These are phyloP conservation scores for Kandelia obovata DNA, from an alignment of 345 rosid genomes.

Conservation along the genomic window DNA sequence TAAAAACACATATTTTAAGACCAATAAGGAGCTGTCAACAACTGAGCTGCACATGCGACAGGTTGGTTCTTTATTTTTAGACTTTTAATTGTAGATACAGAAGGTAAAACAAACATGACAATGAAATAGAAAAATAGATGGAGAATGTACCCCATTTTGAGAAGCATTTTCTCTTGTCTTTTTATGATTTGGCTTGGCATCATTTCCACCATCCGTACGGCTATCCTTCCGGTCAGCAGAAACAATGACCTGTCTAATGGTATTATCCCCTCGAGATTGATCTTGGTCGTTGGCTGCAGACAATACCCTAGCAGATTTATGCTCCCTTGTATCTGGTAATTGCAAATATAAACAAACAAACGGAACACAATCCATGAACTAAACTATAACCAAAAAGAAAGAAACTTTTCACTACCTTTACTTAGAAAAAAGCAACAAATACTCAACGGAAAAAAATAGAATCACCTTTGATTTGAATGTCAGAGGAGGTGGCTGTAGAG, in stretches of 20 bases:
- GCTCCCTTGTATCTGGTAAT: conserved; percentile 46
- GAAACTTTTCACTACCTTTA: neutral
- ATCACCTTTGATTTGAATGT: conserved; percentile 31
- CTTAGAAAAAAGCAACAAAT: neutral
- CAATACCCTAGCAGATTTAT: conserved; percentile 66
- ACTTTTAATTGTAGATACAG: neutral
- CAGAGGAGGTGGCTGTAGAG: neutral
- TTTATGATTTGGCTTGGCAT: neutral
- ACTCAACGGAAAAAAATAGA: neutral
- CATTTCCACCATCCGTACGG: neutral
- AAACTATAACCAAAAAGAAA: neutral
- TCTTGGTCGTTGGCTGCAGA: conserved; percentile 49
- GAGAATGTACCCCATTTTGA: conserved; percentile 13
- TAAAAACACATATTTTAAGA: conserved; percentile 5
- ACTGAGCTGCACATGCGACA: conserved; percentile 4
- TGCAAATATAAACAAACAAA: conserved; percentile 23
- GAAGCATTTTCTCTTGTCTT: neutral
- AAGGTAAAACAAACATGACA: neutral
- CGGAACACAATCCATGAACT: conserved; percentile 1
- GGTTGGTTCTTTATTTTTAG: neutral
- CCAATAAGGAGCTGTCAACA: conserved; percentile 8
- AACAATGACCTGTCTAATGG: conserved; percentile 58
- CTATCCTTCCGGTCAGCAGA: conserved; percentile 12
- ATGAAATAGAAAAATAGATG: neutral
- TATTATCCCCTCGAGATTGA: conserved; percentile 37